Evolutionary conservation across 1,139 yeast genomes (phyloP).

Genomic region (Candida freyschussii): DNA sequence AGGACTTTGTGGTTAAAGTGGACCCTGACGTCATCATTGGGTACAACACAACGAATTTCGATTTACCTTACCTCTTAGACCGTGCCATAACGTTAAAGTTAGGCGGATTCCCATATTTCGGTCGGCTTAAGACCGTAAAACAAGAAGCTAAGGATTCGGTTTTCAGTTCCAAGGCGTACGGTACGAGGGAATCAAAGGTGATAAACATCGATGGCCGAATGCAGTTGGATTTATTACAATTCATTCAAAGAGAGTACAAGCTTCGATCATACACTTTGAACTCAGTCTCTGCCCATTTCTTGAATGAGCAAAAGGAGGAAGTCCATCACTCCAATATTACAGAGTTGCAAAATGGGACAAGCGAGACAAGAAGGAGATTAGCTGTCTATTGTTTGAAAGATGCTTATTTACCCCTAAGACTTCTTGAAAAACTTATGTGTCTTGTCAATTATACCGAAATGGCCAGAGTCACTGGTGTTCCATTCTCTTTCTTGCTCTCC

Average conservation of each 20-base stretch:
- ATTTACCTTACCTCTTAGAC: constrained; percentile 86
- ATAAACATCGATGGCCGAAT: constrained; percentile 93
- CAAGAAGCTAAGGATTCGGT: constrained; percentile 80
- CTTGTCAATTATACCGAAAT: constrained; percentile 95
- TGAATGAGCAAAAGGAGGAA: constrained; percentile 96
- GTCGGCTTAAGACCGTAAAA: constrained; percentile 60
- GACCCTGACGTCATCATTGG: constrained; percentile 98
- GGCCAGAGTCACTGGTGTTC: constrained; percentile 99
- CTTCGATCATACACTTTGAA: constrained; percentile 91
- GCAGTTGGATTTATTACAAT: constrained; percentile 90
- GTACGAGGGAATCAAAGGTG: constrained; percentile 88
- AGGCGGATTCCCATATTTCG: constrained; percentile 76
- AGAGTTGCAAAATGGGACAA: constrained; percentile 85
- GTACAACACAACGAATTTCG: constrained; percentile 91
- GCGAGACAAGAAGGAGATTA: constrained; percentile 87
- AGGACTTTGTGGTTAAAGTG: constrained; percentile 70
- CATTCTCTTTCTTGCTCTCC: constrained; percentile 80
- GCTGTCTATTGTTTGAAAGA: constrained; percentile 98
- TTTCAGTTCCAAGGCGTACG: constrained; percentile 93
- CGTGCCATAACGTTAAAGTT: constrained; percentile 75
- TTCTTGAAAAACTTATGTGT: constrained; percentile 92
- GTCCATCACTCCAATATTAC: constrained; percentile 97
- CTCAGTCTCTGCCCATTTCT: constrained; percentile 90
- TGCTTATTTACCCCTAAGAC: constrained; percentile 84
- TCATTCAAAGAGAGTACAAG: constrained; percentile 91